Percentiles rank a stretch among this genome's conserved stretches.
Conservation (phyloP, 192 early-diverging fungal species). For the Umbelopsis isabellina region DNA sequence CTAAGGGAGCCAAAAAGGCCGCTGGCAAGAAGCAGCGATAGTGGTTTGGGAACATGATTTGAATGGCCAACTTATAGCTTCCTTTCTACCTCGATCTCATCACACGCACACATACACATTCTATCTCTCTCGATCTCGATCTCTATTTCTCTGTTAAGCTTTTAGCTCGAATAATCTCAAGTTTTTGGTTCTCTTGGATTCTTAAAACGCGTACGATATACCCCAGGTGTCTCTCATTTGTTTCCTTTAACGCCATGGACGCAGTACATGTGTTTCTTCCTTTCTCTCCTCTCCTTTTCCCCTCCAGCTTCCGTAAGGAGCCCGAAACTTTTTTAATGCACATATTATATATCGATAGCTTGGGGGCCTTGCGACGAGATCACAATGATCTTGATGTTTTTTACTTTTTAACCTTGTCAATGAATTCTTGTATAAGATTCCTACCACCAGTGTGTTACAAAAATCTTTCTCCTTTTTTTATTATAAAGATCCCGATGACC, state of each 20-base stretch:
- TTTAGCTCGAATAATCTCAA: not conserved
- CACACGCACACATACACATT: too few relatives aligned
- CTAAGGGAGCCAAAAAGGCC: not conserved
- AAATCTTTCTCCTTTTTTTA: too few relatives aligned
- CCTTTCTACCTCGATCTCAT: too few relatives aligned
- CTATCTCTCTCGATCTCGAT: not conserved
- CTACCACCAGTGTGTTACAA: too few relatives aligned
- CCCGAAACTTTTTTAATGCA: constrained; percentile 8
- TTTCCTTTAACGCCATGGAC: too few relatives aligned
- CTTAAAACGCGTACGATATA: constrained; percentile 6
- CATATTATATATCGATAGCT: not conserved
- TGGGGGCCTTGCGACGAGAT: not conserved
- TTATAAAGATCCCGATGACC: too few relatives aligned
- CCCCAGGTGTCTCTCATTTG: not conserved
- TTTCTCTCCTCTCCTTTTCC: constrained; percentile 5
- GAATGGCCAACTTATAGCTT: not conserved
- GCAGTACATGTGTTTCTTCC: not conserved
- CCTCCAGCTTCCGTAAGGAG: not conserved
- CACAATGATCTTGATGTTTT: not conserved
- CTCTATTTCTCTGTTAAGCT: not conserved
- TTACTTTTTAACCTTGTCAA: not conserved
- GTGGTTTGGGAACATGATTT: not conserved
- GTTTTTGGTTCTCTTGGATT: too few relatives aligned
- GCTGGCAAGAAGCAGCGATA: constrained; percentile 21
- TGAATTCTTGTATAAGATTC: not conserved